Percentiles rank a stretch among this genome's conserved stretches.
phyloP scores from a whole-genome alignment of 768 basidiomycete genomes.

The Boletus pseudopeckii region DNA sequence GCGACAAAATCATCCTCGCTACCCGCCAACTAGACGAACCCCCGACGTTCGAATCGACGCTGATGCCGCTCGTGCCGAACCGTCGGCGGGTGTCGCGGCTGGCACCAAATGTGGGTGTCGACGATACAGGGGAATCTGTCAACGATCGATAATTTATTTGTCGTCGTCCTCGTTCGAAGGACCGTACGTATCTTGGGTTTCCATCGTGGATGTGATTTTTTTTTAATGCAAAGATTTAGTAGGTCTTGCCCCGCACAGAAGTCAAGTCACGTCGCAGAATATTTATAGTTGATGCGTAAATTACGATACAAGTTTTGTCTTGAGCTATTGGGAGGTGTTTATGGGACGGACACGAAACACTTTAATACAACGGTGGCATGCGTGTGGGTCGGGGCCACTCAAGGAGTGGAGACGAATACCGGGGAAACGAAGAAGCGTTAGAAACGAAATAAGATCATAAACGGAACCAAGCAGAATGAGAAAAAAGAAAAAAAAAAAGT shows the following conservation, averaged over 20 bases:
- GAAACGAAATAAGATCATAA: constrained; percentile 6
- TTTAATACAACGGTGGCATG: constrained; percentile 17
- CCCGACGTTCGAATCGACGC: not conserved
- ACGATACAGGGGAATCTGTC: constrained; percentile 8
- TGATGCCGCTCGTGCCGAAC: not conserved
- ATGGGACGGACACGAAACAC: constrained; percentile 2
- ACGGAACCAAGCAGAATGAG: constrained; percentile 20
- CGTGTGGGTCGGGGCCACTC: constrained; percentile 3
- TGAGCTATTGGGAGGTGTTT: constrained; percentile 5
- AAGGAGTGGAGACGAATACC: constrained; percentile 1
- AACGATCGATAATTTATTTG: constrained; percentile 7
- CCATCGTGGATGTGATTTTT: not conserved
- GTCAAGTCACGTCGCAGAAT: too few relatives aligned
- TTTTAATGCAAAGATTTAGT: too few relatives aligned
- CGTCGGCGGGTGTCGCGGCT: constrained; percentile 12
- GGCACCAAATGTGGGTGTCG: not conserved
- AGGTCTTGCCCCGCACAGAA: too few relatives aligned
- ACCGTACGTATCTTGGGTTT: not conserved
- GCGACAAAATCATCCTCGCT: constrained; percentile 50
- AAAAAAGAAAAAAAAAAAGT: not conserved
- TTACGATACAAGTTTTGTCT: constrained; percentile 31
- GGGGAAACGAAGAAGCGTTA: not conserved
- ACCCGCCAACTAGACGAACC: constrained; percentile 17
- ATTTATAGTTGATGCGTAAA: constrained; percentile 34
- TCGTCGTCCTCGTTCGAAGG: too few relatives aligned